Evolutionary conservation across 257 asterid genomes (phyloP), one percentile per base, ranked within the genome.

Genomic region (Solanum paucissectum): DNA sequence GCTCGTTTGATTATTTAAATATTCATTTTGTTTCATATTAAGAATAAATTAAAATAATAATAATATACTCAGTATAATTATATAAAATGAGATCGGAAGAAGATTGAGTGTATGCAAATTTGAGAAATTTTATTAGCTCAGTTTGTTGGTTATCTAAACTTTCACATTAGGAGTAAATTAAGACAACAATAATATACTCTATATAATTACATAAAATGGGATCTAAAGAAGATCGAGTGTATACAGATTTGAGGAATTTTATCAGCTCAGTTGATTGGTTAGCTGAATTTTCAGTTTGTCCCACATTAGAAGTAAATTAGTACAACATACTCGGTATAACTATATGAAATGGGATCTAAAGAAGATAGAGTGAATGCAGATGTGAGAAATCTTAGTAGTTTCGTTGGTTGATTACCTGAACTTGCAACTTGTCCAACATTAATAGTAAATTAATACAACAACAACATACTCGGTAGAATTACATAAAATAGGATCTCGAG

Each of bases 401-500:
- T 0, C 5, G 2, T 60, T 4, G 69, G 12, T 60, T 60, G 7
- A 3, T 60, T 23, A 60, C 1, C 7, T 60, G 10, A 52, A 52
- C 23, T 52, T 52, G 60, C 9, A 52, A 52, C 60, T 52, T 52
- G 23, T 14, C 60, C 9, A 52, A 16, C 8, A 52, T 2, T 52
- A 52, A 52, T 23, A 52, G 23, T 52, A 52, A 44, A 52, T 52
- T 52, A 52, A 52, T 12, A 44, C 49, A 0, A 52, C 9, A n/a
- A 62, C 29, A 62, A 62, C 6, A 62, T 62, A 62, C 14, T 62
- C 32, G 3, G 2, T 23, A 23, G 4, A 23, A 9, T 23, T n/a
- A 23, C 32, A 62, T 23, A 9, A 62, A 62, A 23, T 62, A 3
- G 3, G 7, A 23, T 62, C 1, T 2, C 0, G 0, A 9, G 32